Evolutionary conservation across 2,329 filamentous ascomycete genomes (phyloP).

Genomic region (Pseudocercospora fijiensis): DNA sequence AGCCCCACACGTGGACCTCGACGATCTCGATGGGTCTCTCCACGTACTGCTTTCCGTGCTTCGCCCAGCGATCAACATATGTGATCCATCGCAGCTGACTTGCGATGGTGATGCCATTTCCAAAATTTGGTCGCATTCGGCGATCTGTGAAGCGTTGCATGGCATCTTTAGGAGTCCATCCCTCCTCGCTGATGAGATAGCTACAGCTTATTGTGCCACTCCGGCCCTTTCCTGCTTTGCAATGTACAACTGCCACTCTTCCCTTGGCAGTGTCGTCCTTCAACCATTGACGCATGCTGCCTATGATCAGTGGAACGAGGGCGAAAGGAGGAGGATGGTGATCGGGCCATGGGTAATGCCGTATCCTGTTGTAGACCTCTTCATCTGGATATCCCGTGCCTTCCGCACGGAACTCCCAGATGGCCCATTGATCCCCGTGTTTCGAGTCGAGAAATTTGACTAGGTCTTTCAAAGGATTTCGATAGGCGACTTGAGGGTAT

Average conservation of each 20-base stretch:
- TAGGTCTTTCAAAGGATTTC: constrained; percentile 84
- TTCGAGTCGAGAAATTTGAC: constrained; percentile 84
- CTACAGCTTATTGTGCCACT: constrained; percentile 85
- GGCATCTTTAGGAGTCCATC: constrained; percentile 64
- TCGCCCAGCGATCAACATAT: constrained; percentile 87
- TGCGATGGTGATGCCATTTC: constrained; percentile 85
- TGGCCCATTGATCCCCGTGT: constrained; percentile 82
- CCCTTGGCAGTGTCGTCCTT: constrained; percentile 52
- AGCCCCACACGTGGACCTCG: constrained; percentile 86
- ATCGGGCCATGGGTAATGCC: constrained; percentile 94
- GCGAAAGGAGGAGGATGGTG: constrained; percentile 94
- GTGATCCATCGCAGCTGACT: constrained; percentile 84
- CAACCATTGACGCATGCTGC: constrained; percentile 88
- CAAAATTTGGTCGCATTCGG: constrained; percentile 86
- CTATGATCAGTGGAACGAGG: constrained; percentile 84
- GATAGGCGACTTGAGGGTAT: constrained; percentile 88
- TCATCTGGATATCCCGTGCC: constrained; percentile 93
- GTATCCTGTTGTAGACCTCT: constrained; percentile 79
- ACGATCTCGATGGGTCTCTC: constrained; percentile 81
- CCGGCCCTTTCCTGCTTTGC: constrained; percentile 93
- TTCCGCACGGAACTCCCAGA: constrained; percentile 97
- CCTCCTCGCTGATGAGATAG: constrained; percentile 86
- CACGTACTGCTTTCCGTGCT: constrained; percentile 66
- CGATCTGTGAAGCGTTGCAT: constrained; percentile 71
- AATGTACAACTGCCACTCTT: constrained; percentile 87